Percentiles rank a stretch among this genome's conserved stretches.
Evolutionary conservation across 345 rosid genomes (phyloP).

Genomic region (Populus euphratica): DNA sequence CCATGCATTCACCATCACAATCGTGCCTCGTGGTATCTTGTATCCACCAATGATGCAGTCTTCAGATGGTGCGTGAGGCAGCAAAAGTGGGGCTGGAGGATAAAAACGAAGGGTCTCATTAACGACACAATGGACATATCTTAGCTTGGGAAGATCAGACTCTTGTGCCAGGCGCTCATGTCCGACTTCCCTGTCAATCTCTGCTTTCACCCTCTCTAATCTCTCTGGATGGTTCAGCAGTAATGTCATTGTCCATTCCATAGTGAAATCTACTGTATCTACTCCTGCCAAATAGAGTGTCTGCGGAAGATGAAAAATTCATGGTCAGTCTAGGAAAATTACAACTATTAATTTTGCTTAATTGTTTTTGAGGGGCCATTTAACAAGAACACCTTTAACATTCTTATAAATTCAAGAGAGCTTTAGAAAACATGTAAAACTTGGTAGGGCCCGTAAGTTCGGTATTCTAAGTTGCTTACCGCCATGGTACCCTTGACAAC

Average conservation of each 20-base stretch:
- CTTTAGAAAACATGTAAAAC: too few relatives aligned
- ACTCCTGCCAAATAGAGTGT: slow-evolving; percentile 25
- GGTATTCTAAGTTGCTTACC: neutral
- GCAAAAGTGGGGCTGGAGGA: slow-evolving; percentile 25
- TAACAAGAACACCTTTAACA: too few relatives aligned
- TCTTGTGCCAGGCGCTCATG: slow-evolving; percentile 21
- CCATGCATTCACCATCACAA: slow-evolving; percentile 1
- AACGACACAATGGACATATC: slow-evolving; percentile 18
- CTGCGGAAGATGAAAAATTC: neutral
- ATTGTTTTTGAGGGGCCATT: too few relatives aligned
- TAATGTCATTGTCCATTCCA: slow-evolving; percentile 39
- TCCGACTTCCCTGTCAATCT: slow-evolving; percentile 23
- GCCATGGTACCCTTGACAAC: slow-evolving; percentile 16
- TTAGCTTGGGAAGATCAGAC: slow-evolving; percentile 19
- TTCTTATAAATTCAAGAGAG: too few relatives aligned
- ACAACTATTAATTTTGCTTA: too few relatives aligned
- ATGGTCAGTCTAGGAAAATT: too few relatives aligned
- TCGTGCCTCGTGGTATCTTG: slow-evolving; percentile 19
- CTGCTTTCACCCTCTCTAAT: slow-evolving; percentile 12
- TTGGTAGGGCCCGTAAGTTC: too few relatives aligned
- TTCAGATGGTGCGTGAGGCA: slow-evolving; percentile 25
- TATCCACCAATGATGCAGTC: slow-evolving; percentile 25
- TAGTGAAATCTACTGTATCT: slow-evolving; percentile 24
- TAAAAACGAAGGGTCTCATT: slow-evolving; percentile 21
- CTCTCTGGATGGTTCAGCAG: slow-evolving; percentile 33